phyloP scores from a whole-genome alignment of 2,329 filamentous ascomycete genomes.

The Apiospora malaysiana region DNA sequence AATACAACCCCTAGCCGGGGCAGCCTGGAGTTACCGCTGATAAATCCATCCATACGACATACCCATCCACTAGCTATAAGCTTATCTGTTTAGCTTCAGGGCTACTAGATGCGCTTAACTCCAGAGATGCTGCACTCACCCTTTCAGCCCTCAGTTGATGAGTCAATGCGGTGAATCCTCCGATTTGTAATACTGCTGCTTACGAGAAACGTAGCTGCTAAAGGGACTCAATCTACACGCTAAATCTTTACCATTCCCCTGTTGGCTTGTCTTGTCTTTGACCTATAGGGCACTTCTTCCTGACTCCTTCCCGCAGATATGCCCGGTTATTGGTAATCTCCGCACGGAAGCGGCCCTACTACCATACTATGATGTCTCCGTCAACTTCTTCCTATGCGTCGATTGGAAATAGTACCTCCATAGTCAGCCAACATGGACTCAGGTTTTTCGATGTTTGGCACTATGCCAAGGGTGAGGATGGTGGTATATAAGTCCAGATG shows the following conservation, averaged over 20 bases:
- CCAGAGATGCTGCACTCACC: constrained; percentile 14
- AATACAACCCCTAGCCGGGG: background rate
- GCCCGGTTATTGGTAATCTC: constrained; percentile 7
- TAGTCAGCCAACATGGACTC: background rate
- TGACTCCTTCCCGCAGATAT: constrained; percentile 11
- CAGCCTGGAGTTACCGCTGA: constrained; percentile 26
- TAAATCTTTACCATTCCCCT: background rate
- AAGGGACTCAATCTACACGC: background rate
- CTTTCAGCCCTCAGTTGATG: background rate
- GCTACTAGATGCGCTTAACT: constrained; percentile 12
- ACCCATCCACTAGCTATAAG: constrained; percentile 16
- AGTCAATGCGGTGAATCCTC: background rate
- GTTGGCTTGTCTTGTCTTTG: background rate
- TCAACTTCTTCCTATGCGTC: background rate
- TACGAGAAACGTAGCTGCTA: background rate
- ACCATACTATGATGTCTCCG: background rate
- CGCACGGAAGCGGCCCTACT: background rate
- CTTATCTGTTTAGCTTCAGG: background rate
- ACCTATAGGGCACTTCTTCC: background rate
- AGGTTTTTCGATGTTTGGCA: background rate
- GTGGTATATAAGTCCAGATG: background rate
- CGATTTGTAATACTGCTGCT: constrained; percentile 6
- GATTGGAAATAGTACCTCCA: background rate
- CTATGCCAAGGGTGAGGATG: background rate
- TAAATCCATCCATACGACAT: constrained; percentile 24